phyloP scores from a whole-genome alignment of 345 rosid genomes.

The Acer yangbiense region DNA sequence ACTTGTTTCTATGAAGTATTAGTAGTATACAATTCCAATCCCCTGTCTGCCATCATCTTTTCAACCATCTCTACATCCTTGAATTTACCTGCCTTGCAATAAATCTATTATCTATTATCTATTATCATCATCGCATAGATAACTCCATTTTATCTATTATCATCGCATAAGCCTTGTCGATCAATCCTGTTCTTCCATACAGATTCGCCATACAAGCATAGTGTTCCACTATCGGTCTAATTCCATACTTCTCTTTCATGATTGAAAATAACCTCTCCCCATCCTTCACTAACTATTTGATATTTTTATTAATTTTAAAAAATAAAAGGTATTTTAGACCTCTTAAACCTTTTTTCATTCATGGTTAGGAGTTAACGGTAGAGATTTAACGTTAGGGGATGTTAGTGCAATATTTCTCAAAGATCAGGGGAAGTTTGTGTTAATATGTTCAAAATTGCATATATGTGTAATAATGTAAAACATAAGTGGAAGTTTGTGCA shows the following conservation, averaged over 20 bases:
- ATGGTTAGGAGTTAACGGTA: too few species aligned
- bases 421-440: too few species aligned
- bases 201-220: constrained; percentile 87
- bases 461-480: too few species aligned
- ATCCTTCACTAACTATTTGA: constrained; percentile 40
- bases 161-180: constrained; percentile 59
- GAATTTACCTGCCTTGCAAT: constrained; percentile 45
- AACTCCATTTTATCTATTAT: constrained; percentile 57
- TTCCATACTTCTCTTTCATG: constrained; percentile 51
- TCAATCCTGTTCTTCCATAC: constrained; percentile 70
- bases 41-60: constrained; percentile 68
- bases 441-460: too few species aligned
- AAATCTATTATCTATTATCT: constrained; percentile 65
- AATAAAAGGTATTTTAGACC: too few species aligned
- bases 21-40: constrained; percentile 36
- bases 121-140: constrained; percentile 1
- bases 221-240: constrained; percentile 65
- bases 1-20: neutral
- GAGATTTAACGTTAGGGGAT: too few species aligned
- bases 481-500: too few species aligned
- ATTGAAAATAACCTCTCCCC: constrained; percentile 61
- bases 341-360: constrained; percentile 26
- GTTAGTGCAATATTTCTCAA: too few species aligned
- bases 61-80: constrained; percentile 63
- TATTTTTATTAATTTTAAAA: too few species aligned